Evolutionary conservation across 2,329 filamentous ascomycete genomes (phyloP).

Genomic region (Dactylella cylindrospora): DNA sequence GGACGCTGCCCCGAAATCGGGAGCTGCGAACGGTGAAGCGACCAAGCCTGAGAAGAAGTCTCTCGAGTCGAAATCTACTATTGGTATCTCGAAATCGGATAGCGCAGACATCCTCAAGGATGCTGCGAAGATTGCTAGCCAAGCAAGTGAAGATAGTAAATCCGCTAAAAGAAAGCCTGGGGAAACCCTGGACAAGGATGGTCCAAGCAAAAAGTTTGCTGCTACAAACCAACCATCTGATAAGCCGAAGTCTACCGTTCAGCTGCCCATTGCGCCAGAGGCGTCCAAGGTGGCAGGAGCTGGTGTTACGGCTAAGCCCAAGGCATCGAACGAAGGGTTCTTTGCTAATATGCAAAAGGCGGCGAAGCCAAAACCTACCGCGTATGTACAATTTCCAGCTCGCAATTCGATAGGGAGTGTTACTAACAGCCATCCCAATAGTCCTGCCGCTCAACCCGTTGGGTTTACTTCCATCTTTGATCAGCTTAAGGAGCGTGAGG

Average conservation of each 20-base stretch:
- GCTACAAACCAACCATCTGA: constrained; percentile 32
- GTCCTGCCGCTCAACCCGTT: constrained; percentile 28
- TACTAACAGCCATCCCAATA: background rate
- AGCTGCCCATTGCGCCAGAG: constrained; percentile 34
- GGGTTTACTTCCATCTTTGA: constrained; percentile 43
- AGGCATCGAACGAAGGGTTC: constrained; percentile 34
- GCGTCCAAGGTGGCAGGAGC: constrained; percentile 6
- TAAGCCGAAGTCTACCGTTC: constrained; percentile 36
- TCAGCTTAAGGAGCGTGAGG: constrained; percentile 38
- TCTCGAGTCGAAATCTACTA: constrained; percentile 4
- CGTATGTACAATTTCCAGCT: constrained; percentile 11
- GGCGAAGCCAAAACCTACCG: constrained; percentile 28
- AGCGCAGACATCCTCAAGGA: constrained; percentile 28
- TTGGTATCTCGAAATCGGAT: constrained; percentile 18
- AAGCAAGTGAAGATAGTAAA: constrained; percentile 29
- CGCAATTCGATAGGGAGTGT: background rate
- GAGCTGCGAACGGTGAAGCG: constrained; percentile 10
- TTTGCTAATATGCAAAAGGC: constrained; percentile 42
- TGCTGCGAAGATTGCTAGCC: constrained; percentile 29
- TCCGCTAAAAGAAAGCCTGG: constrained; percentile 31
- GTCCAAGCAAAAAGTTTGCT: constrained; percentile 25
- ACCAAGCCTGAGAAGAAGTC: constrained; percentile 18
- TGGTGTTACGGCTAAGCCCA: constrained; percentile 15
- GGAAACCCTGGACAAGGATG: constrained; percentile 30
- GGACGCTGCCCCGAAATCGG: constrained; percentile 7